Base-by-base conservation (phyloP, 495 filamentous ascomycete genomes). In the Penicillium bovifimosum region DNA sequence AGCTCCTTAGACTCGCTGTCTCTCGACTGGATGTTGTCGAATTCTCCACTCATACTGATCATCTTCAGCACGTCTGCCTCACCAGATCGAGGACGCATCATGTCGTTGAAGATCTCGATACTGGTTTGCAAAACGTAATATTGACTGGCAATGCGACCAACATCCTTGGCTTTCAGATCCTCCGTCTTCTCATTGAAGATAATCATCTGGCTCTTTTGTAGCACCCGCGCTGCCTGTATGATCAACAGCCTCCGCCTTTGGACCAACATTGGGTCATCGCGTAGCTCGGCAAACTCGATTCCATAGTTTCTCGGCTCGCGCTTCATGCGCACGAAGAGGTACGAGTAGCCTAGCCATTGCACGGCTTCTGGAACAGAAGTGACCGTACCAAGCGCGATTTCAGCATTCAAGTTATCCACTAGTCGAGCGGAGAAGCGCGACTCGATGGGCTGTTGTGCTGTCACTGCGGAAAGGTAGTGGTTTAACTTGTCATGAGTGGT, bases 271-370 rank as follows among this genome's bases (percentile, higher is more conserved):
- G 90, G 91, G 62, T 99, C 93, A 59, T 96, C 86, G 17, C 80
- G 76, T 33, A 86, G 86, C 70, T 97, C 93, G n/a, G 86, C 75
- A 84, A 85, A 96, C 41, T 95, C 89, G 48, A 99, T 96, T n/a
- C 91, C 95, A 65, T 99, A 99, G 7, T 85, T 80, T 51, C 92
- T 81, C 1, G 91, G 95, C 59, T 90, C 96, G 38, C 86, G 83
- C 64, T 87, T 83, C 93, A 97, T 97, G 29, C 93, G 85, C 35
- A 97, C 92, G 58, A 92, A 97, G 3, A 99, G 78, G 64, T 97
- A 99, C 2, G 92, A 96, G 65, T 99, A 97, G 10, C 93, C 91
- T 9, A 99, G 83, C 93, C 93, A 99, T 61, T 92, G 87, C 0
- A 96, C 90, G 5, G 86, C 93, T 67, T 99, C 93, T 9, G 83